phyloP scores from a whole-genome alignment of 306 rosid species.

The Quercus suber region DNA sequence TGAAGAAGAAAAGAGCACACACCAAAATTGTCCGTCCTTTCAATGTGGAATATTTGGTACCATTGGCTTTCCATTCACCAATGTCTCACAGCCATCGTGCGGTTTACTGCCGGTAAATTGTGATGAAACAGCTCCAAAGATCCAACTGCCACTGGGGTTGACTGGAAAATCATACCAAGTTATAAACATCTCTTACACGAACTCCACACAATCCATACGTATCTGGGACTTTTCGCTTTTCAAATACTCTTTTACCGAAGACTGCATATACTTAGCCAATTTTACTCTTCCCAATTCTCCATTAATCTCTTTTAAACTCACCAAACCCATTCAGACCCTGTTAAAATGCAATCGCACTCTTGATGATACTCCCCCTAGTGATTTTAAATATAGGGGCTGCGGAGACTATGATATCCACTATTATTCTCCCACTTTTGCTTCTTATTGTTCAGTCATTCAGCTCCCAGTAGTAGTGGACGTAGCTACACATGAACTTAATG shows the following conservation, averaged over 20 bases:
- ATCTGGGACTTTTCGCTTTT: no score
- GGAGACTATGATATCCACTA: constrained; percentile 12
- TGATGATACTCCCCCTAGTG: background rate
- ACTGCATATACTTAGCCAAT: no score
- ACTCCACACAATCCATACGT: no score
- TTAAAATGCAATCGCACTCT: constrained; percentile 4
- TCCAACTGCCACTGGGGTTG: background rate
- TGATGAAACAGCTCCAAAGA: no score
- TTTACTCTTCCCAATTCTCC: background rate
- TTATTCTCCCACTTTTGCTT: background rate
- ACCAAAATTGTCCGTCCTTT: background rate
- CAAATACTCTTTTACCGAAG: no score
- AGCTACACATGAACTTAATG: background rate
- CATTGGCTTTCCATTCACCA: background rate
- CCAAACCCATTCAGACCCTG: background rate
- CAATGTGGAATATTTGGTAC: background rate
- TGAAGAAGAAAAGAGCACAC: background rate
- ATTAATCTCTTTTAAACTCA: constrained; percentile 11
- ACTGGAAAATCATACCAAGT: background rate
- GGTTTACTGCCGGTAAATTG: background rate
- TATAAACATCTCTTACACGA: background rate
- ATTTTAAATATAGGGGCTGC: background rate
- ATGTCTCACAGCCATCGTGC: background rate
- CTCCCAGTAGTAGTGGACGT: background rate
- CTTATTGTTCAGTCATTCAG: constrained; percentile 4